These are phyloP conservation scores for Furcasterigmium furcatum DNA, from an alignment of 2,329 filamentous ascomycete species.

Conservation along the genomic window DNA sequence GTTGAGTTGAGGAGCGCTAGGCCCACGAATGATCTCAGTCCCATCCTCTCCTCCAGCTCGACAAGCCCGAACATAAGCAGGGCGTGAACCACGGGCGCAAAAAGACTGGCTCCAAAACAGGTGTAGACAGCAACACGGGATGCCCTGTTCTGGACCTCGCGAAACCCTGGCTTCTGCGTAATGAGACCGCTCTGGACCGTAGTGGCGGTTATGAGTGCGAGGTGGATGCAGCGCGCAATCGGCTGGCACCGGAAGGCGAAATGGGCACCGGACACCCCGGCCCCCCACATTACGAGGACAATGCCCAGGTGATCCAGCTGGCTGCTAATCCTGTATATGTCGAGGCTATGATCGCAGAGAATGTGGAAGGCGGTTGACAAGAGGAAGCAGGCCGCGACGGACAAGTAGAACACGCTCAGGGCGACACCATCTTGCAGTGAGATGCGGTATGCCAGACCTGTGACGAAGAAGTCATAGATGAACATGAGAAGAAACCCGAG, in stretches of 20 bases:
- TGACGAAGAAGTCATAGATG: constrained; percentile 7
- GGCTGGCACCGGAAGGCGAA: neutral
- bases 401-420: constrained; percentile 16
- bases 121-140: constrained; percentile 21
- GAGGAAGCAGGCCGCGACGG: constrained; percentile 19
- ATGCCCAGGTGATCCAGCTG: constrained; percentile 16
- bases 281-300: neutral
- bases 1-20: constrained; percentile 21
- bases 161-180: neutral
- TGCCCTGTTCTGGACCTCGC: constrained; percentile 16
- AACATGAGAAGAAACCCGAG: constrained; percentile 15
- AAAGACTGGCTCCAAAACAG: constrained; percentile 15
- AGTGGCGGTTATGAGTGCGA: neutral
- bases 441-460: neutral
- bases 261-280: neutral
- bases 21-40: constrained; percentile 18
- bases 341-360: constrained; percentile 22
- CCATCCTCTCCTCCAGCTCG: constrained; percentile 16
- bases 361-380: constrained; percentile 21
- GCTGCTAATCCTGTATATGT: constrained; percentile 19
- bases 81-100: constrained; percentile 12
- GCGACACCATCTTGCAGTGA: constrained; percentile 4
- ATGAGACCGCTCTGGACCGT: neutral
- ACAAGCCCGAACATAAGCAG: constrained; percentile 11
- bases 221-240: neutral